Percentiles rank a stretch among this genome's conserved stretches.
Evolutionary conservation across 192 early-diverging fungal genomes (phyloP).

Genomic region (Backusella tarrabulga): DNA sequence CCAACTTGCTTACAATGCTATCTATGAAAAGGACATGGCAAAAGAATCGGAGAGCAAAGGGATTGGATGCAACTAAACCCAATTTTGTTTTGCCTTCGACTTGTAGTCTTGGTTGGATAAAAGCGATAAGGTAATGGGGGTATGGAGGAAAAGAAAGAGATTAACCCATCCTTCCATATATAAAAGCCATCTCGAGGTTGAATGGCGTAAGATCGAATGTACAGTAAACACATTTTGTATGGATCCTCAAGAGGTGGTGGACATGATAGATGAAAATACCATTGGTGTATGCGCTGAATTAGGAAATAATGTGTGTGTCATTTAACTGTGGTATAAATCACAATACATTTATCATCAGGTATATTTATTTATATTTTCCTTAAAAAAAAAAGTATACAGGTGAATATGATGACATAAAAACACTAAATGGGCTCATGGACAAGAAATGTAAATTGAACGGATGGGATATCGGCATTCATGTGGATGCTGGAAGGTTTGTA

Average conservation of each 20-base stretch:
- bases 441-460: slow-evolving; percentile 58
- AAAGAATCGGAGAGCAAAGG: slow-evolving; percentile 47
- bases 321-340: no score
- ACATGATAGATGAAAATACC: slow-evolving; percentile 81
- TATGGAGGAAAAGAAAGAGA: background rate
- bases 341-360: no score
- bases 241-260: slow-evolving; percentile 60
- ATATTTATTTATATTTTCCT: background rate
- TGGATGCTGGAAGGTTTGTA: slow-evolving; percentile 69
- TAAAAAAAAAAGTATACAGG: slow-evolving; percentile 59
- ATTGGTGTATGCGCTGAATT: slow-evolving; percentile 77
- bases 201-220: slow-evolving; percentile 29
- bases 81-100: slow-evolving; percentile 77
- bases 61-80: slow-evolving; percentile 64
- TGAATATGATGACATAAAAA: slow-evolving; percentile 74
- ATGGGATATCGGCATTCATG: slow-evolving; percentile 75
- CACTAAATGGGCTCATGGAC: slow-evolving; percentile 60
- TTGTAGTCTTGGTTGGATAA: slow-evolving; percentile 52
- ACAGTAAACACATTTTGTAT: slow-evolving; percentile 49
- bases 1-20: slow-evolving; percentile 69
- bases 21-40: slow-evolving; percentile 83
- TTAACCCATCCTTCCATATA: background rate
- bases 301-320: slow-evolving; percentile 53
- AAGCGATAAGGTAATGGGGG: background rate
- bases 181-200: slow-evolving; percentile 33